A percentile compares a stretch with the other conserved stretches of the same genome.
Conservation (phyloP, 2,329 filamentous ascomycete genomes). For the Ascochyta lentis region DNA sequence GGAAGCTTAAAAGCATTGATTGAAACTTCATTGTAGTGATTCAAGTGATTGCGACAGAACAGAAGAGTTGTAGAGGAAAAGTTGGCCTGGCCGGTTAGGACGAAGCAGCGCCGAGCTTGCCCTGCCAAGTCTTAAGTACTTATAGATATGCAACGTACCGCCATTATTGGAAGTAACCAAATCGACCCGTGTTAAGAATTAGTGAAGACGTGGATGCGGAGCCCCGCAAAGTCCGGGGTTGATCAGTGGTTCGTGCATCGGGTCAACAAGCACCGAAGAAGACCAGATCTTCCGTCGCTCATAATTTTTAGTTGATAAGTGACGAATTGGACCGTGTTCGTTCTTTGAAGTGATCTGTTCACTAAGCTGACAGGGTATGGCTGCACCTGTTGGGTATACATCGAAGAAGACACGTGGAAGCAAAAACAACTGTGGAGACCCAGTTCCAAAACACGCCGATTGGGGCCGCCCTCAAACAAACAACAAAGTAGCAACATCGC, state of each 20-base stretch:
- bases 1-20: conserved; percentile 1
- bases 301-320: no score
- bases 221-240: conserved; percentile 18
- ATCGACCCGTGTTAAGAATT: background rate
- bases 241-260: conserved; percentile 1
- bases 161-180: background rate
- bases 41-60: no score
- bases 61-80: no score
- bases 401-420: background rate
- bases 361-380: background rate
- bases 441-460: no score
- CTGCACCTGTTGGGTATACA: background rate
- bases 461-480: no score
- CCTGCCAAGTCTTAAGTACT: conserved; percentile 9
- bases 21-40: conserved; percentile 1
- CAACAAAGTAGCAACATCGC: no score
- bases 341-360: background rate
- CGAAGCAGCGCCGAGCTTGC: background rate
- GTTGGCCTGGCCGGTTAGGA: background rate
- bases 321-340: background rate
- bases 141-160: conserved; percentile 1
- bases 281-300: conserved; percentile 9
- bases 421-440: no score
- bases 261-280: conserved; percentile 9
- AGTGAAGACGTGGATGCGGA: conserved; percentile 7